phyloP scores from a whole-genome alignment of 2,329 filamentous ascomycete species.

The Didymella glomerata region DNA sequence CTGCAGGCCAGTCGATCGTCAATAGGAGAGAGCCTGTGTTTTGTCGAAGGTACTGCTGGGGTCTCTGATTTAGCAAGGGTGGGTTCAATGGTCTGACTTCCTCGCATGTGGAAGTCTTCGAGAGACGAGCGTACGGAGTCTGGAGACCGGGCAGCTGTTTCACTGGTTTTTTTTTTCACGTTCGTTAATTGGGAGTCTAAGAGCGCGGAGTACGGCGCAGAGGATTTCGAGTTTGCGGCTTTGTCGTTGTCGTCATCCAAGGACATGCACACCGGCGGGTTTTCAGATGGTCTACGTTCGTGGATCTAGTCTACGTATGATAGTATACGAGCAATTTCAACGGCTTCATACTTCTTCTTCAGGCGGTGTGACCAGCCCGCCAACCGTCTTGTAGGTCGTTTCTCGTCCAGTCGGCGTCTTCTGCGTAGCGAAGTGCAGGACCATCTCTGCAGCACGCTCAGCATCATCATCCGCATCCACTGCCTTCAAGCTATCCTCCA shows the following conservation, averaged over 20 bases:
- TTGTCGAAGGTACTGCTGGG: too few relatives aligned
- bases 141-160: background rate
- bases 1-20: background rate
- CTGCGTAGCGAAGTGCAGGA: slow-evolving; percentile 46
- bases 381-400: slow-evolving; percentile 11
- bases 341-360: slow-evolving; percentile 8
- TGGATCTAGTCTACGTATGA: background rate
- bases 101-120: background rate
- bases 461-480: slow-evolving; percentile 44
- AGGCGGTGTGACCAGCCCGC: slow-evolving; percentile 35
- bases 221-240: background rate
- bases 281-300: background rate
- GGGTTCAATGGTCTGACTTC: background rate
- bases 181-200: background rate
- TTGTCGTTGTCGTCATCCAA: background rate
- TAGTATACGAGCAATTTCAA: background rate
- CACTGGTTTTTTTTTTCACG: background rate
- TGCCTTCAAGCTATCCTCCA: slow-evolving; percentile 30
- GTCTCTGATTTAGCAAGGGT: background rate
- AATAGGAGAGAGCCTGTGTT: background rate
- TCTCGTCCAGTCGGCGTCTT: background rate
- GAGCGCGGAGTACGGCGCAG: background rate
- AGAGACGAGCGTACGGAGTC: background rate
- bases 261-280: background rate
- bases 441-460: slow-evolving; percentile 40